phyloP scores from a whole-genome alignment of 2,329 filamentous ascomycete species.

The Aurifilum marmelostoma region DNA sequence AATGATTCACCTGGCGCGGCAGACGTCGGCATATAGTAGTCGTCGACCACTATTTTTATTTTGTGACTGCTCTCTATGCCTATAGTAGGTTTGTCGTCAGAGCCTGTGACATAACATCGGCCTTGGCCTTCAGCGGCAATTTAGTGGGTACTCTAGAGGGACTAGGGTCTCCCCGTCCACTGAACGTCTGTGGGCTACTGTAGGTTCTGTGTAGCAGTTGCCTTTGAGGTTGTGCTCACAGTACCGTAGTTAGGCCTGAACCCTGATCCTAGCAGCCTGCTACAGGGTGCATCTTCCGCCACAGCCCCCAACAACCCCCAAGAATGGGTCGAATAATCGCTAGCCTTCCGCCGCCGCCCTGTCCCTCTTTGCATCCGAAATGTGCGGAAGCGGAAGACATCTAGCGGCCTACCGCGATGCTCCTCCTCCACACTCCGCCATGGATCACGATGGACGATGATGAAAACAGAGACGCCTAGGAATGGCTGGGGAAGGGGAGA shows the following conservation, averaged over 20 bases:
- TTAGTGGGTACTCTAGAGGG: not conserved
- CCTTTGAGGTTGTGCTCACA: not conserved
- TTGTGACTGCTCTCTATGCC: not conserved
- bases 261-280: not conserved
- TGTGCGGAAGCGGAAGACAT: constrained; percentile 21
- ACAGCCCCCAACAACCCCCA: too few relatives aligned
- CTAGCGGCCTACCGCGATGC: not conserved
- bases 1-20: not conserved
- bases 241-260: not conserved
- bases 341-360: constrained; percentile 23
- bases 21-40: constrained; percentile 10
- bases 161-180: too few relatives aligned
- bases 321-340: not conserved
- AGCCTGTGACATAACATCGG: not conserved
- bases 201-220: too few relatives aligned
- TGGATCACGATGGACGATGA: not conserved
- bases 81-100: constrained; percentile 3
- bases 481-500: not conserved
- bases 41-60: not conserved
- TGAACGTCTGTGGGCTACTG: too few relatives aligned
- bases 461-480: not conserved
- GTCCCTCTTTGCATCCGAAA: constrained; percentile 23
- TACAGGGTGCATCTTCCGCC: constrained; percentile 3
- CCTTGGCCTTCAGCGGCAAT: not conserved
- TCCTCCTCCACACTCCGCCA: not conserved